phyloP scores from a whole-genome alignment of 441 rosid genomes.

The Melastoma candidum region DNA sequence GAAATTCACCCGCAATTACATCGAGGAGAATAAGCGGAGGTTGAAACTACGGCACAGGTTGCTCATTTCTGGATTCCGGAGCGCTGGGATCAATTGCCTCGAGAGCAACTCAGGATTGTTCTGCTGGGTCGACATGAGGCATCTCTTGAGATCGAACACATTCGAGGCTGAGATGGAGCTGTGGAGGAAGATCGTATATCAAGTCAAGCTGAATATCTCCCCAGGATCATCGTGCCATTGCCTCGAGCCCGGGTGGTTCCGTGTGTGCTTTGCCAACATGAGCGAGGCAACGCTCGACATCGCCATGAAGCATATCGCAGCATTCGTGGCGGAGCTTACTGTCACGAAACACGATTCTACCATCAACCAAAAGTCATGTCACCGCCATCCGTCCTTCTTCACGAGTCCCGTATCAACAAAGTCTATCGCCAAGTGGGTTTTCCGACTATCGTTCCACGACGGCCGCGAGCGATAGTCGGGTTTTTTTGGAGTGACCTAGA shows the following conservation, averaged over 20 bases:
- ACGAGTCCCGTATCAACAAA: constrained; percentile 22
- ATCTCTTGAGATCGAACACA: constrained; percentile 54
- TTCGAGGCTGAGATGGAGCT: constrained; percentile 80
- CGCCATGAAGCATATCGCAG: constrained; percentile 56
- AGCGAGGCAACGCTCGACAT: constrained; percentile 59
- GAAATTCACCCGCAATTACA: constrained; percentile 60
- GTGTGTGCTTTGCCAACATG: constrained; percentile 93
- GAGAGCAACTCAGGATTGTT: constrained; percentile 82
- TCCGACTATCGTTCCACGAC: constrained; percentile 67
- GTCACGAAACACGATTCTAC: neutral
- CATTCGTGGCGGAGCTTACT: constrained; percentile 32
- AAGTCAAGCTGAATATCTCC: constrained; percentile 74
- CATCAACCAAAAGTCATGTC: constrained; percentile 23
- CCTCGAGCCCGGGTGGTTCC: constrained; percentile 88
- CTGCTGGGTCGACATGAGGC: constrained; percentile 95
- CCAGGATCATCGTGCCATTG: constrained; percentile 94
- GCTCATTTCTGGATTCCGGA: constrained; percentile 68
- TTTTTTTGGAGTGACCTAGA: neutral
- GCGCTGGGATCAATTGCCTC: constrained; percentile 51
- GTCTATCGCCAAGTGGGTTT: constrained; percentile 64
- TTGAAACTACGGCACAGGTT: constrained; percentile 41
- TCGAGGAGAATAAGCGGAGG: constrained; percentile 60
- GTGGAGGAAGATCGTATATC: constrained; percentile 77
- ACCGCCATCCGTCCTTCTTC: constrained; percentile 3
- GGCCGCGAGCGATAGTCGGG: constrained; percentile 66